Conservation (phyloP, 2,329 filamentous ascomycete genomes). For the Acrocalymma vagum region DNA sequence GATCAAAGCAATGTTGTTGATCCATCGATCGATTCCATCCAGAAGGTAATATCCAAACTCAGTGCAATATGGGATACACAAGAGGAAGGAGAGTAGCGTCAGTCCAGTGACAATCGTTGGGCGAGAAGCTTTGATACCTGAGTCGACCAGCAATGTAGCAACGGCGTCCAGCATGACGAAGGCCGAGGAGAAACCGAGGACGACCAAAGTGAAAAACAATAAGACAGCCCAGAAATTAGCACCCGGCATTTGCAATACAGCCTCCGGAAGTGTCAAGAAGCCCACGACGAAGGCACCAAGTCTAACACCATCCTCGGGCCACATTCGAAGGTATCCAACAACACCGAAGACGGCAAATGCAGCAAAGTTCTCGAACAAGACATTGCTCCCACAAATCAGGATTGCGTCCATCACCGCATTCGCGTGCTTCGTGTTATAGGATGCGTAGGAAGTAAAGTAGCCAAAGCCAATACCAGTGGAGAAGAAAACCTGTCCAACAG, state of each 20-base stretch:
- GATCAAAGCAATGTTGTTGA: constrained; percentile 63
- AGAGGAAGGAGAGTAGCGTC: constrained; percentile 60
- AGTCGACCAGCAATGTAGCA: constrained; percentile 63
- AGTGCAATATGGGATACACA: constrained; percentile 66
- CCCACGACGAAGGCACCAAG: constrained; percentile 66
- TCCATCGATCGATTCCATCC: constrained; percentile 64
- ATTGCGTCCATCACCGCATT: constrained; percentile 68
- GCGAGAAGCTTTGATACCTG: constrained; percentile 57
- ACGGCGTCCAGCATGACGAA: constrained; percentile 68
- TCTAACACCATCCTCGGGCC: constrained; percentile 52
- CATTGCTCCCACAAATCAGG: constrained; percentile 64
- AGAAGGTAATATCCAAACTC: constrained; percentile 66
- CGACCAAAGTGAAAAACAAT: constrained; percentile 66
- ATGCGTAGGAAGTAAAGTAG: constrained; percentile 65
- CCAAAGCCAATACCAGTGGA: constrained; percentile 67
- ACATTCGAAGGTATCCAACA: constrained; percentile 58
- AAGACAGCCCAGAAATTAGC: constrained; percentile 67
- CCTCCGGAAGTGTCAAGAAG: constrained; percentile 66
- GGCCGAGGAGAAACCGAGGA: constrained; percentile 66
- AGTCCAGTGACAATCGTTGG: constrained; percentile 60
- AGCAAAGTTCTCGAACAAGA: constrained; percentile 64
- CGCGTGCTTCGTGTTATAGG: constrained; percentile 64
- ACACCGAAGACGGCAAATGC: constrained; percentile 65
- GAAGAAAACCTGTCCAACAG: constrained; percentile 68
- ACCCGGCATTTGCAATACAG: constrained; percentile 65